These are phyloP conservation scores for Stephanodiscus minutulus DNA, from an alignment of 108 stramenopile species.

Conservation along the genomic window DNA sequence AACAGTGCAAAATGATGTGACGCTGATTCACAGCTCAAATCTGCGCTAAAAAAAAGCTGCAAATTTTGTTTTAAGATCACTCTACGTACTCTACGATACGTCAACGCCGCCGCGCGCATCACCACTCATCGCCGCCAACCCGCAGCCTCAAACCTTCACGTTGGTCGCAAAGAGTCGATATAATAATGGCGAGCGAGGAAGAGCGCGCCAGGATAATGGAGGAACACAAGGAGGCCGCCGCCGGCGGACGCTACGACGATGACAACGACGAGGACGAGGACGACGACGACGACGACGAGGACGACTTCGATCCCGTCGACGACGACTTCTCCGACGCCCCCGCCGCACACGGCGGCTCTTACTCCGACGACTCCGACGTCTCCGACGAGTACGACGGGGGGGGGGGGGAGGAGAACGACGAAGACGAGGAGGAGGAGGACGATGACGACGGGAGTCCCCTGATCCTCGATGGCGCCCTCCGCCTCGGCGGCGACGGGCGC, in stretches of 20 bases:
- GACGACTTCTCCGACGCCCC: constrained; percentile 23
- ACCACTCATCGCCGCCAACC: no score
- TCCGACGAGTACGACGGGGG: constrained; percentile 4
- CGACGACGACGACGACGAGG: constrained; percentile 13
- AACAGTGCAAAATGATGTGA: no score
- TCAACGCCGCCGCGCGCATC: no score
- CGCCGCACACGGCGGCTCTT: constrained; percentile 9
- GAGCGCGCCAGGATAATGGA: constrained; percentile 34
- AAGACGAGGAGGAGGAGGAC: constrained; percentile 7
- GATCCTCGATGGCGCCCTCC: constrained; percentile 30
- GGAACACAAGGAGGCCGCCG: constrained; percentile 15
- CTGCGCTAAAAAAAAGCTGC: no score
- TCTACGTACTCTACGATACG: no score
- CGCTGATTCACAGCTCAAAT: no score
- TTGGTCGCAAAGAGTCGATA: no score
- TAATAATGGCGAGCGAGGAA: constrained; percentile 34
- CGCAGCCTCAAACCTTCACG: no score
- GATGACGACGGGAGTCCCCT: constrained; percentile 9
- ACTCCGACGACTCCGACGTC: constrained; percentile 15
- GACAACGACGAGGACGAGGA: constrained; percentile 12
- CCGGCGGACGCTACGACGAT: background rate
- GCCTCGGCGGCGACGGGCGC: constrained; percentile 42
- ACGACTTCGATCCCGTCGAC: constrained; percentile 37
- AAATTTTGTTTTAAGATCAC: no score
- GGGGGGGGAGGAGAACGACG: constrained; percentile 15